Evolutionary conservation across 345 rosid species (phyloP), one percentile per base, ranked within the genome.

Genomic region (Euphorbia tirucalli): DNA sequence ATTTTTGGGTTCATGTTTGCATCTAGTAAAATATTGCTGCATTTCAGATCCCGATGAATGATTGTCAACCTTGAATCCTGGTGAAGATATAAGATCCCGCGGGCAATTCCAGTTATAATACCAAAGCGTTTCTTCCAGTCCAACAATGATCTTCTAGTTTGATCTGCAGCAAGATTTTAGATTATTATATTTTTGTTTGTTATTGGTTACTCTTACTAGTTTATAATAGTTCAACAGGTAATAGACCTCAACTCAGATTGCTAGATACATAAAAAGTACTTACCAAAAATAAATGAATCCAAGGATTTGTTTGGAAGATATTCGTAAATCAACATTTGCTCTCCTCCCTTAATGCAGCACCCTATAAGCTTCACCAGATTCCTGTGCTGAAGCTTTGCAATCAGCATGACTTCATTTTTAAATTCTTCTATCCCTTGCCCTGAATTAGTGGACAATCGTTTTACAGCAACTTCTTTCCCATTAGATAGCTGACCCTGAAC

Each of bases 281-380:
- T 68, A 68, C 73, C 57, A 28, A 75, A 68, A 37, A 68, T 49
- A 48, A 74, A 58, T 18, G 18, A 74, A 39, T 74, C 77, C 63
- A 76, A 71, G 27, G 75, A 66, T 46, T 46, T 46, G 16, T 76
- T 76, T 10, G 71, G 79, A 10, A 61, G 41, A 41, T 31, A 61
- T 15, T 61, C 66, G 18, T 61, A 61, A 18, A 61, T 37, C 4
- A 61, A 7, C 19, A 61, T 35, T 10, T 43, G 7, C 8, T 65
- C 69, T 43, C 41, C 35, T 11, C 22, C 69, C 3, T 65, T 22
- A 43, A 65, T 44, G 22, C 69, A 44, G 24, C 31, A 65, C 1
- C 69, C 69, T 14, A 64, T 4, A 11, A 64, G 49, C 21, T 43
- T 39, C 52, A 64, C 68, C 22, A 64, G 52, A 64, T 64, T 64